Conservation (phyloP, 164 flowering plant genomes). For the Akebia trifoliata region DNA sequence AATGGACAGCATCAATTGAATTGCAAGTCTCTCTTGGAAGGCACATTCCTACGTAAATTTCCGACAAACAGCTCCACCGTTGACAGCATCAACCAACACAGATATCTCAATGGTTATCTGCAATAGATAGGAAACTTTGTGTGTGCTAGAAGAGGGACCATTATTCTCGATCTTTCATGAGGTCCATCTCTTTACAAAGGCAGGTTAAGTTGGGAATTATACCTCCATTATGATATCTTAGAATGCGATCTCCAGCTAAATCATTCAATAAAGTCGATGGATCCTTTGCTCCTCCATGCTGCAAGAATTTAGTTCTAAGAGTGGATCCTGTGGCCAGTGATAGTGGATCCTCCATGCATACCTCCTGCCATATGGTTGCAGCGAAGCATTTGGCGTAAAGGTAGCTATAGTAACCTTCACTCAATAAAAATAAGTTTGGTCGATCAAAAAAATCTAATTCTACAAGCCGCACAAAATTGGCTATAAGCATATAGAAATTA, state of each 20-base stretch:
- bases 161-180: constrained; percentile 6
- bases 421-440: constrained; percentile 1
- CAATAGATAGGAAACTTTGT: too few relatives aligned
- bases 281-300: constrained; percentile 92
- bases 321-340: constrained; percentile 66
- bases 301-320: constrained; percentile 62
- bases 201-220: constrained; percentile 58
- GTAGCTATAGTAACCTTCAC: constrained; percentile 88
- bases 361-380: constrained; percentile 76
- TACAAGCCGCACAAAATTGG: too few relatives aligned
- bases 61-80: too few relatives aligned
- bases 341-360: constrained; percentile 79
- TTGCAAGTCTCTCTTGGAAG: too few relatives aligned
- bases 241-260: constrained; percentile 56
- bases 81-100: too few relatives aligned
- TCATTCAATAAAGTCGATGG: constrained; percentile 58
- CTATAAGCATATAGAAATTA: too few relatives aligned
- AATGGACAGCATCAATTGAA: too few relatives aligned
- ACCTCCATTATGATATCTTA: constrained; percentile 46
- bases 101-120: too few relatives aligned
- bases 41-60: too few relatives aligned
- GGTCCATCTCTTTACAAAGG: constrained; percentile 58
- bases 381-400: constrained; percentile 91
- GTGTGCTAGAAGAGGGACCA: not conserved
- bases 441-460: not conserved